phyloP scores from a whole-genome alignment of 441 rosid species.

The Pelargonium myrrhifolium region DNA sequence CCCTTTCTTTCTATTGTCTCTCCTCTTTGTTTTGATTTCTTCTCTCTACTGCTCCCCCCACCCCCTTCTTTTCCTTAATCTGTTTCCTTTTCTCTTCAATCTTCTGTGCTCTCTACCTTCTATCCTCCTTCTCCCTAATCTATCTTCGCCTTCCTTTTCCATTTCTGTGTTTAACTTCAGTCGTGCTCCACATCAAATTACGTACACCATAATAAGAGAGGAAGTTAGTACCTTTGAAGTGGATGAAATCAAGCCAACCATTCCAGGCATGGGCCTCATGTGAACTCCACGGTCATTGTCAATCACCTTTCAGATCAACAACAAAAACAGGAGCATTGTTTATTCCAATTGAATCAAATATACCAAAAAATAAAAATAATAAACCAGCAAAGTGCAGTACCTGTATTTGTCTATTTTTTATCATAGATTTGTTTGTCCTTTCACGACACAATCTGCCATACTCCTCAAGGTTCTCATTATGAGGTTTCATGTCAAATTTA shows the following conservation, averaged over 20 bases:
- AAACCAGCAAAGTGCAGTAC: slow-evolving; percentile 11
- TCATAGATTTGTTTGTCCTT: slow-evolving; percentile 44
- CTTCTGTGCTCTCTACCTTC: too few relatives aligned
- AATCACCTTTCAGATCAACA: slow-evolving; percentile 36
- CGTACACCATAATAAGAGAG: background rate
- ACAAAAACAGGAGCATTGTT: slow-evolving; percentile 18
- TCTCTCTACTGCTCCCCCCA: too few relatives aligned
- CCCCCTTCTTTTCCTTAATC: too few relatives aligned
- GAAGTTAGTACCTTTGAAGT: background rate
- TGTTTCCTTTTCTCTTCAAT: too few relatives aligned
- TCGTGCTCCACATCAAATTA: background rate
- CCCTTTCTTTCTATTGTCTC: too few relatives aligned
- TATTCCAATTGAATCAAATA: background rate
- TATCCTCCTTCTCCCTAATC: too few relatives aligned
- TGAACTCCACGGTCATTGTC: slow-evolving; percentile 48
- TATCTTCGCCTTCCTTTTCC: too few relatives aligned
- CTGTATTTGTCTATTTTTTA: slow-evolving; percentile 55
- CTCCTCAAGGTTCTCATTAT: slow-evolving; percentile 46
- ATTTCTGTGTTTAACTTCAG: too few relatives aligned
- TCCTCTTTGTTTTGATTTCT: too few relatives aligned
- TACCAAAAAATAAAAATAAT: slow-evolving; percentile 2
- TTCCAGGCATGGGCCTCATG: slow-evolving; percentile 56
- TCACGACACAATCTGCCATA: slow-evolving; percentile 58
- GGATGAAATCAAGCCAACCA: slow-evolving; percentile 29
- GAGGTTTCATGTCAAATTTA: slow-evolving; percentile 66